Evolutionary conservation across 1,284 basidiomycete species (phyloP), one percentile per base, ranked within the genome.

Genomic region (Cystobasidium sp.): DNA sequence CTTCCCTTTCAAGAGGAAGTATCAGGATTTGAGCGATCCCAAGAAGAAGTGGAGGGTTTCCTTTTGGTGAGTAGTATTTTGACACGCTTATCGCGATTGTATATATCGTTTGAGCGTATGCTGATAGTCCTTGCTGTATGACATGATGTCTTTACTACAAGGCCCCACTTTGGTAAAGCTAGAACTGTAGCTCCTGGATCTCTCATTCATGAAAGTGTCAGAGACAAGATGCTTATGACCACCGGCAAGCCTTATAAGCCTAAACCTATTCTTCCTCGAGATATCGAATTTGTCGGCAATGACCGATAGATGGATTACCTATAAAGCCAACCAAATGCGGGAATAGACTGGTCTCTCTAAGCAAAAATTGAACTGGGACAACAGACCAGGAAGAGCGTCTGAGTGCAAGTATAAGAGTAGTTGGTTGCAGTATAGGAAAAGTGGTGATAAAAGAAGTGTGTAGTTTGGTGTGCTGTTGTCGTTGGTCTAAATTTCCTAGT

Each of bases 21-120:
- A 70, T 53, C 68, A 70, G 47, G 58, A 70, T 62, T 39, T 52
- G 7, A 44, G 3, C 3, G 43, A 59, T 47, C 8, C 41, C 22
- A 46, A 59, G 41, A 56, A 68, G 52, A 70, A 39, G 37, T 58
- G 68, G 64, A 66, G 20, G 24, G 64, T 66, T 24, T n/a, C 61
- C 7, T 58, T 20, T 53, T 55, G 55, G 67, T 68, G 31, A 14
- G 55, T 44, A 10, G 6, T 6, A 20, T 0, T 6, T 55, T 7
- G 20, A 20, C 14, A 16, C 16, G 4, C 12, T 20, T 8, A 12
- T 51, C 18, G 20, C 39, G 12, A 14, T 53, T 46, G 49, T 22
- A 18, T 20, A n/a, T 44, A 16, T 43, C n/a, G 16, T 18, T 53
- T 20, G 9, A 10, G 18, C 5, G 5, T 16, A 63, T 10, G 18